A percentile compares a stretch with the other conserved stretches of the same genome.
phyloP scores from a whole-genome alignment of 2,329 filamentous ascomycete species.

The Phyllosticta citriasiana region DNA sequence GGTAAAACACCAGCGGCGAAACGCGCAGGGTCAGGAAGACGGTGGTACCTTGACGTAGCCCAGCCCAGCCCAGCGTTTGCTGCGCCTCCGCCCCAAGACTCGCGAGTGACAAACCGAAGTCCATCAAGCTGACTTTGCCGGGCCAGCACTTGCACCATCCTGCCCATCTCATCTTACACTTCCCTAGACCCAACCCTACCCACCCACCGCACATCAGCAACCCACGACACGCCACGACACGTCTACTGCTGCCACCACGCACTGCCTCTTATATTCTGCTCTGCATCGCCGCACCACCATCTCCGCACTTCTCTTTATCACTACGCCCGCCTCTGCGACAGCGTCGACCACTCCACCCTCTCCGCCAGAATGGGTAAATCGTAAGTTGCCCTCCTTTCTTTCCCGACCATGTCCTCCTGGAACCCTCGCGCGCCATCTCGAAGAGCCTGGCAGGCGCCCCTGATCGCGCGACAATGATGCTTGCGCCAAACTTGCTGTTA shows the following conservation, averaged over 20 bases:
- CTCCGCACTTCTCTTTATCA: background rate
- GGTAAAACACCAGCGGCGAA: no score
- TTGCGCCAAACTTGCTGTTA: background rate
- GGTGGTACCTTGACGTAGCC: slow-evolving; percentile 7
- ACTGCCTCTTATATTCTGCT: background rate
- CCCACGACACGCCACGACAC: slow-evolving; percentile 3
- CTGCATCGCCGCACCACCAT: background rate
- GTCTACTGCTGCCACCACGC: background rate
- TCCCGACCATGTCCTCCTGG: background rate
- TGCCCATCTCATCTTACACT: background rate
- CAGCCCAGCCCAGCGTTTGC: slow-evolving; percentile 4
- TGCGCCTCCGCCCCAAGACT: slow-evolving; percentile 13
- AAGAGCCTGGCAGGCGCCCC: background rate
- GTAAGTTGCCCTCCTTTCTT: slow-evolving; percentile 22
- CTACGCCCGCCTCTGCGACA: background rate
- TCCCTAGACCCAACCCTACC: background rate
- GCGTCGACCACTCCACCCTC: background rate
- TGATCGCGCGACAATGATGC: background rate
- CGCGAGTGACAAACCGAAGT: background rate
- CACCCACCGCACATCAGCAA: background rate
- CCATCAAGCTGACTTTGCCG: background rate
- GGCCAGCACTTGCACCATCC: slow-evolving; percentile 12
- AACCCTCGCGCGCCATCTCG: background rate
- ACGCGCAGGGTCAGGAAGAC: background rate
- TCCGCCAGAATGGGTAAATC: slow-evolving; percentile 28